Evolutionary conservation across 495 filamentous ascomycete genomes (phyloP).

Genomic region (Neurospora terricola): DNA sequence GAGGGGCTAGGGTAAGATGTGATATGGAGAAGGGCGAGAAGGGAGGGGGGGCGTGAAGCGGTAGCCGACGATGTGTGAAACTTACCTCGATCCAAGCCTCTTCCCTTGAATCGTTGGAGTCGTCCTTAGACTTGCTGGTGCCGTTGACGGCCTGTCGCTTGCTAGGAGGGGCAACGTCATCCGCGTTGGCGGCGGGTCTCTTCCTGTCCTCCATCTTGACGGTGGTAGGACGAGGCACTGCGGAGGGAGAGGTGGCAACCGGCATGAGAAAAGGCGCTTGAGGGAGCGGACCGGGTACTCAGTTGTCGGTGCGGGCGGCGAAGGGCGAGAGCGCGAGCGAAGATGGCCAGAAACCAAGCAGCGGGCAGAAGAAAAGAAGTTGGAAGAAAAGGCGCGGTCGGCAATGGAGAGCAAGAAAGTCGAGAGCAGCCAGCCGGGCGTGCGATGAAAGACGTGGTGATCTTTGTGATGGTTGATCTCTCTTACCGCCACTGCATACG

Average conservation of each 20-base stretch:
- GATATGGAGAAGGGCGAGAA: constrained; percentile 12
- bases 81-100: constrained; percentile 75
- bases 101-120: constrained; percentile 67
- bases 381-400: neutral
- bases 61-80: constrained; percentile 23
- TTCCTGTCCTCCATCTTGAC: constrained; percentile 98
- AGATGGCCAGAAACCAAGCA: constrained; percentile 15
- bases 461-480: neutral
- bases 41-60: constrained; percentile 3
- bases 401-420: neutral
- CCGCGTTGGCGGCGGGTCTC: constrained; percentile 66
- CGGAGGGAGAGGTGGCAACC: constrained; percentile 61
- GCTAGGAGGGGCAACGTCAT: constrained; percentile 69
- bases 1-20: neutral
- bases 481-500: neutral
- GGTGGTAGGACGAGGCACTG: constrained; percentile 55
- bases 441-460: neutral
- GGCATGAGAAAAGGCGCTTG: constrained; percentile 55
- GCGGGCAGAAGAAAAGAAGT: neutral
- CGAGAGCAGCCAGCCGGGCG: neutral
- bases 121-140: constrained; percentile 58
- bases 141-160: constrained; percentile 85
- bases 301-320: neutral
- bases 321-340: constrained; percentile 19
- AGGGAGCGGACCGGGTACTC: neutral